Base-by-base conservation (phyloP, 2,329 filamentous ascomycete species). In the Verticillium isaacii region DNA sequence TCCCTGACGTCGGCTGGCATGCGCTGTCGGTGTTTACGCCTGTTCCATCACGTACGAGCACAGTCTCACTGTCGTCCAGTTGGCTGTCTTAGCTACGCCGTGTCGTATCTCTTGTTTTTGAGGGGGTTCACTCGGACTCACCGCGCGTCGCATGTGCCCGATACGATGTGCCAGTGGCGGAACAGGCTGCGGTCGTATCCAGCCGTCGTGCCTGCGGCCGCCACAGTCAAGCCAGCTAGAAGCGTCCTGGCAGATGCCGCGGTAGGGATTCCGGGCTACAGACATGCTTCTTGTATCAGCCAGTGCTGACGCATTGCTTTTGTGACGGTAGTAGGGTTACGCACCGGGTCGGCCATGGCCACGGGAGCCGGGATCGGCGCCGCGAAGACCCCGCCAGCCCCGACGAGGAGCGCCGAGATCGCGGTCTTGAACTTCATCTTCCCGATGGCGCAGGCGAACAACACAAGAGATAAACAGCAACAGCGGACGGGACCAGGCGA, bases 111-210 rank as follows among this genome's bases (percentile, higher is more conserved):
- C 29, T 12, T 32, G 25, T 50, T 15, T 50, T 25, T 25, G 25
- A 3, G 45, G 19, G 15, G 25, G 12, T 56, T 32, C 14, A 12
- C 12, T 52, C 23, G 2, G 17, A 54, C 70, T 34, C 72, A 81
- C 80, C 83, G 80, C 23, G 90, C 90, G 76, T 92, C 88, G 82
- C 91, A 95, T 5, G 76, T 74, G 9, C 88, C 89, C 15, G 75
- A 77, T 68, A 87, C 82, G 34, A 85, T 88, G 67, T 82, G 84
- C 90, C 90, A 93, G 74, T 88, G 85, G 2, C 87, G 88, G 76
- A 93, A 93, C 59, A 88, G 75, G 68, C 85, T 82, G 59, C 91
- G 87, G 62, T 82, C 77, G 75, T 93, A 92, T 23, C 78, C 78
- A 63, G 75, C 77, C 56, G 83, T 80, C 58, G 85, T 80, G 39